Conservation (phyloP, 1,284 basidiomycete species). For the Leccinum insolens region DNA sequence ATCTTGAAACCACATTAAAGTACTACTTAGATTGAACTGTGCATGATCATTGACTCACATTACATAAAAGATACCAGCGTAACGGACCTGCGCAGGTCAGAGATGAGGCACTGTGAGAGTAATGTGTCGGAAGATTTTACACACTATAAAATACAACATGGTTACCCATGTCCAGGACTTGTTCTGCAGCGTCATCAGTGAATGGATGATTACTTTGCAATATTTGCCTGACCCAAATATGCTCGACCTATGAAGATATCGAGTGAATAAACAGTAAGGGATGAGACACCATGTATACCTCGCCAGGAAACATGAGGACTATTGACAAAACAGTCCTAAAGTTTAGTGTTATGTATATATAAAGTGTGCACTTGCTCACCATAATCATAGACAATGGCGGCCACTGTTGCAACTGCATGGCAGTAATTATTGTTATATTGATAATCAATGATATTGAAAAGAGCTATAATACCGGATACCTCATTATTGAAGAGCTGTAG, state of each 20-base stretch:
- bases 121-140: too few species aligned
- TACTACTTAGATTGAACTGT: too few species aligned
- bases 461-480: background rate
- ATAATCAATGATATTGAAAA: background rate
- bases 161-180: background rate
- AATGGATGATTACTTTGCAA: background rate
- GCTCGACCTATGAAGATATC: background rate
- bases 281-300: background rate
- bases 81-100: too few species aligned
- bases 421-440: background rate
- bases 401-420: too few species aligned
- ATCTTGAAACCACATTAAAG: too few species aligned
- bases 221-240: background rate
- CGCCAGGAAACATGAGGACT: background rate
- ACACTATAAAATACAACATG: too few species aligned
- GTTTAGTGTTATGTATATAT: background rate
- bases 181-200: background rate
- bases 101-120: too few species aligned
- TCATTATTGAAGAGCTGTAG: background rate
- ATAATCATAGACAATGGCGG: too few species aligned
- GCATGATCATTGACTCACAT: too few species aligned
- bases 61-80: too few species aligned
- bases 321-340: background rate
- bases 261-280: background rate
- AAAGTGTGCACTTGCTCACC: background rate